Evolutionary conservation across 495 filamentous ascomycete genomes (phyloP).

Genomic region (Penicillium subrubescens): DNA sequence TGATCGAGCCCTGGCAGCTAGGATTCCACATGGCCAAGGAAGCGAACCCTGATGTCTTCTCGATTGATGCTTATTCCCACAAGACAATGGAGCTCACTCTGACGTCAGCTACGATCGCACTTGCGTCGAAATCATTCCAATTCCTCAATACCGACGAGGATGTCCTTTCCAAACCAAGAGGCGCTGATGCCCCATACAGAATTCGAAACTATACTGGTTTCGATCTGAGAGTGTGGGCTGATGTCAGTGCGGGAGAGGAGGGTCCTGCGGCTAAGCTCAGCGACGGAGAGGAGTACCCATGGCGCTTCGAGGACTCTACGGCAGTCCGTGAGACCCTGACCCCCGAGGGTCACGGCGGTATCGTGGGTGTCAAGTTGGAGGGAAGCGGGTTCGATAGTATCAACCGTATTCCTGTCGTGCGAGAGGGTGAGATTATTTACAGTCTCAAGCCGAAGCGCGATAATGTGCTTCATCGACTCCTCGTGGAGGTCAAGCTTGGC

Average conservation of each 20-base stretch:
- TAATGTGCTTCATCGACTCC: constrained; percentile 78
- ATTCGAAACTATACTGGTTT: constrained; percentile 97
- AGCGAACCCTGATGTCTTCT: constrained; percentile 70
- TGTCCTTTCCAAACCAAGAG: constrained; percentile 89
- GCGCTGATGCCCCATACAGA: constrained; percentile 86
- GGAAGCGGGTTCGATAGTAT: constrained; percentile 91
- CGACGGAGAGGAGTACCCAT: constrained; percentile 90
- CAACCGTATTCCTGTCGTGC: constrained; percentile 82
- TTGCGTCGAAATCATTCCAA: constrained; percentile 87
- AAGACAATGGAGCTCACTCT: constrained; percentile 89
- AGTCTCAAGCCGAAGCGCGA: constrained; percentile 82
- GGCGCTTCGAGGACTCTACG: constrained; percentile 94
- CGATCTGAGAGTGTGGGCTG: constrained; percentile 79
- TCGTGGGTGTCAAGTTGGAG: constrained; percentile 82
- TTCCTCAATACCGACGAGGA: constrained; percentile 90
- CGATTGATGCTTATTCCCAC: constrained; percentile 82
- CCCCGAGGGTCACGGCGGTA: constrained; percentile 74
- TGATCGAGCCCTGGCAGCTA: constrained; percentile 94
- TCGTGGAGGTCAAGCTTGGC: constrained; percentile 90
- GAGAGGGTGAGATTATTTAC: constrained; percentile 92
- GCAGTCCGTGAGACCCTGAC: constrained; percentile 90
- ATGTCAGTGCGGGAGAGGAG: constrained; percentile 61
- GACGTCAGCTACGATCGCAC: constrained; percentile 90
- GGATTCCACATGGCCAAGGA: constrained; percentile 88
- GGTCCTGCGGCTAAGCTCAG: constrained; percentile 74